Conservation (phyloP, 176 grass and related monocot genomes). For the Tuctoria greenei region DNA sequence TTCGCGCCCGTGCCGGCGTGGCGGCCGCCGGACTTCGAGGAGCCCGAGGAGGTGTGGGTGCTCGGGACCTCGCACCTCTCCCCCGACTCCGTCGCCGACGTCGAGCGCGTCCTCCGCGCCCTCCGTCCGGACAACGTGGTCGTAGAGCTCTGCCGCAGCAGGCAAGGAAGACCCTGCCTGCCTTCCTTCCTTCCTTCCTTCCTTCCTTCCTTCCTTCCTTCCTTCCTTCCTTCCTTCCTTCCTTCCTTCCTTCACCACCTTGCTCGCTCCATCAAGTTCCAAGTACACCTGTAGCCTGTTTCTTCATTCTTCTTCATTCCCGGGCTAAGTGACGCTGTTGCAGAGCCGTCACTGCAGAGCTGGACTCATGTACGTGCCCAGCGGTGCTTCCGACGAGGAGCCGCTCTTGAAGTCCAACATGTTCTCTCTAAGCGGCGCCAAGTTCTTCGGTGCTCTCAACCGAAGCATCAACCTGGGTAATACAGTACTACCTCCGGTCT, state of each 20-base stretch:
- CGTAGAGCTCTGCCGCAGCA: slow-evolving; percentile 95
- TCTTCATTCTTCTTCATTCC: background rate
- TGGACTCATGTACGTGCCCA: slow-evolving; percentile 84
- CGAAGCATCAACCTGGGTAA: slow-evolving; percentile 88
- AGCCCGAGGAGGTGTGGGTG: slow-evolving; percentile 85
- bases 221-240: no score
- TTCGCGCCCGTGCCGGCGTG: slow-evolving; percentile 83
- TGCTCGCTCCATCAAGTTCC: no score
- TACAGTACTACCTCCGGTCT: no score
- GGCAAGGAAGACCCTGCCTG: no score
- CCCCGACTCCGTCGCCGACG: slow-evolving; percentile 52
- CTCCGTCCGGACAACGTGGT: slow-evolving; percentile 81
- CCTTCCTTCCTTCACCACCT: no score
- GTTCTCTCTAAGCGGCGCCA: slow-evolving; percentile 77
- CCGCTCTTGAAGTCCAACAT: slow-evolving; percentile 73
- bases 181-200: no score
- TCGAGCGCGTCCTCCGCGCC: slow-evolving; percentile 67
- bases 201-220: no score
- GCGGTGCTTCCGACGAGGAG: slow-evolving; percentile 39
- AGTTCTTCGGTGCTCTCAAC: slow-evolving; percentile 73
- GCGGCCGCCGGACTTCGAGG: slow-evolving; percentile 68
- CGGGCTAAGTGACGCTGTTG: slow-evolving; percentile 46
- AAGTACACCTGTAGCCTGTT: no score
- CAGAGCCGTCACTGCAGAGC: slow-evolving; percentile 76
- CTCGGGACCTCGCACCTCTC: slow-evolving; percentile 89